Evolutionary conservation across 208 protist genomes (phyloP), one percentile per base, ranked within the genome.

Genomic region (Crithidia expoeki): DNA sequence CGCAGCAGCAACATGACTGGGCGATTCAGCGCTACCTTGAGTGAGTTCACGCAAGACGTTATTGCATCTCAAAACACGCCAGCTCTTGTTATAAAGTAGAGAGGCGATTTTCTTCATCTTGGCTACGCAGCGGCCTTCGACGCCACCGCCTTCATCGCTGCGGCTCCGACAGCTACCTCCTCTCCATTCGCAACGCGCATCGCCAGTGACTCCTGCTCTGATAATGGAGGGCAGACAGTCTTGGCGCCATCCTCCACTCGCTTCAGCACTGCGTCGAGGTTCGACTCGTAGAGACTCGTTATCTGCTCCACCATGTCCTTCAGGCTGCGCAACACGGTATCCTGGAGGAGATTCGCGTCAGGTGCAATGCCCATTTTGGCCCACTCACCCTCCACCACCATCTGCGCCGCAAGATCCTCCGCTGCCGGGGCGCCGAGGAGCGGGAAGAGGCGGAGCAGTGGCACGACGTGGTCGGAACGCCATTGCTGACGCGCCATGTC

Each of bases 351-450:
- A 50, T 89, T 86, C 17, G 75, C 75, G 27, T 92, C 86, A 14
- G 79, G 52, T 17, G 57, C 55, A n/a, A 92, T 65, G n/a, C 64
- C 55, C 50, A 93, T 68, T 50, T 74, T 65, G 1, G 79, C 74
- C 89, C 92, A 96, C 70, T 90, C 84, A 16, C 79, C 84, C 59
- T 96, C 92, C 19, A 94, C 80, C 49, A 94, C 75, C 75, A 96
- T 63, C 60, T 74, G 65, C 25, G 92, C 92, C 21, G 87, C 84
- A 2, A 95, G 74, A 66, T 96, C 89, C 66, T 96, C 89, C 12
- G 92, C 84, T 12, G 83, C 86, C 0, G 68, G 63, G 2, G 81
- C 76, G 12, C 92, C 92, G 32, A 94, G 77, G 25, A 88, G 58
- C 11, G 87, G 85, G 69, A 92, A 95, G 19, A 96, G 70, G 21